phyloP scores from a whole-genome alignment of 768 basidiomycete species.

The Suillus discolor region DNA sequence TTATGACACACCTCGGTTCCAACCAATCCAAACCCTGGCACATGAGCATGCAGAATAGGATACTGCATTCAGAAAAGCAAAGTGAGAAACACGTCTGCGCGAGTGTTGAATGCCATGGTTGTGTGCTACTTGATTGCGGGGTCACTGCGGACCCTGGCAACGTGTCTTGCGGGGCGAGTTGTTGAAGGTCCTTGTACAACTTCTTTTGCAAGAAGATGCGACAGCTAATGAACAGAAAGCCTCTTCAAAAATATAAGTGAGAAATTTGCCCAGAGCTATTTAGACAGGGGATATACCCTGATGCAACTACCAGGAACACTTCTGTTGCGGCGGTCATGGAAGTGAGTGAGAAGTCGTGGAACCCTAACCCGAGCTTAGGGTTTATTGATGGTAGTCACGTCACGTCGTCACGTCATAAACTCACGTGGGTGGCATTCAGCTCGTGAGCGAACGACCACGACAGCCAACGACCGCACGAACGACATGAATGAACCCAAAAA shows the following conservation, averaged over 20 bases:
- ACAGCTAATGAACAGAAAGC: conserved; percentile 55
- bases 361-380: conserved; percentile 37
- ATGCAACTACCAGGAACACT: conserved; percentile 13
- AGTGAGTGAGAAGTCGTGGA: conserved; percentile 9
- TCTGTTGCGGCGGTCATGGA: conserved; percentile 19
- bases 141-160: conserved; percentile 26
- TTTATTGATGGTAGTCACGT: conserved; percentile 21
- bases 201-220: conserved; percentile 58
- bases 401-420: conserved; percentile 4
- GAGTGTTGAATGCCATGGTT: conserved; percentile 53
- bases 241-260: conserved; percentile 33
- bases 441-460: conserved; percentile 17
- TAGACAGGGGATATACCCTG: conserved; percentile 20
- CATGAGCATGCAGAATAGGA: conserved; percentile 71
- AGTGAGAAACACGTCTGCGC: conserved; percentile 64
- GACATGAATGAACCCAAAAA: conserved; percentile 35
- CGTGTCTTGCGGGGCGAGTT: conserved; percentile 39
- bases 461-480: conserved; percentile 19
- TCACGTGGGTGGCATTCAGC: conserved; percentile 12
- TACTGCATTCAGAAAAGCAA: conserved; percentile 75
- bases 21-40: conserved; percentile 65
- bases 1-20: conserved; percentile 49
- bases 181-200: conserved; percentile 61
- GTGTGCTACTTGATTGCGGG: conserved; percentile 21
- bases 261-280: neutral